A percentile compares a stretch with the other conserved stretches of the same genome.
These are phyloP conservation scores for Lojkania enalia DNA, from an alignment of 2,329 filamentous ascomycete genomes.

Conservation along the genomic window DNA sequence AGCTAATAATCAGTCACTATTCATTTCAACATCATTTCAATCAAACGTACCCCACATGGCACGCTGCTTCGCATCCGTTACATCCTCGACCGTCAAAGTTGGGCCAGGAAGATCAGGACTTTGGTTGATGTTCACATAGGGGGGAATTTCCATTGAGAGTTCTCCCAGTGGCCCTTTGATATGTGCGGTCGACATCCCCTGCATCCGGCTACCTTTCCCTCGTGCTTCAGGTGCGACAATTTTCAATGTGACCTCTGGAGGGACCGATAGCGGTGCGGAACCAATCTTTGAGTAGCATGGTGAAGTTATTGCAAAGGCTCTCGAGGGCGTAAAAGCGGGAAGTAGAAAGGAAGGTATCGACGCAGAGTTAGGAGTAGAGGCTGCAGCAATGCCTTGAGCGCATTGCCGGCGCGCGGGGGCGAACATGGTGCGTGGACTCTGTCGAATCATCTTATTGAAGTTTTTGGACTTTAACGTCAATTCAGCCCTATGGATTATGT, in stretches of 20 bases:
- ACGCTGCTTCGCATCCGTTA: constrained; percentile 71
- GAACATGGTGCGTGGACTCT: constrained; percentile 58
- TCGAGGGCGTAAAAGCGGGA: constrained; percentile 65
- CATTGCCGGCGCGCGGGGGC: constrained; percentile 62
- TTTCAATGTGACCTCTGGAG: constrained; percentile 66
- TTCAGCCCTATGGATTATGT: too few species aligned
- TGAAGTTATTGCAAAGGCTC: constrained; percentile 73
- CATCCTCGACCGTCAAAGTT: constrained; percentile 70
- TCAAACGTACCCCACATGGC: constrained; percentile 87
- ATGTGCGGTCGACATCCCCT: constrained; percentile 68
- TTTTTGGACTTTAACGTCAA: too few species aligned
- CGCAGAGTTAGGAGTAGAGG: constrained; percentile 47
- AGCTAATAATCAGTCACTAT: constrained; percentile 2
- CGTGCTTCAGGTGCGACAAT: constrained; percentile 66
- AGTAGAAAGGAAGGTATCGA: constrained; percentile 73
- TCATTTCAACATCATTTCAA: constrained; percentile 19
- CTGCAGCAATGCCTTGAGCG: constrained; percentile 56
- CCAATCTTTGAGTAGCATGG: constrained; percentile 80
- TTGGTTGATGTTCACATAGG: constrained; percentile 73
- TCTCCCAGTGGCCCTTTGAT: constrained; percentile 82
- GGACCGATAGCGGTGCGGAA: constrained; percentile 58
- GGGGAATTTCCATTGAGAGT: constrained; percentile 76
- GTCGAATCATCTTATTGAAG: too few species aligned
- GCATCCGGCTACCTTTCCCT: constrained; percentile 62
- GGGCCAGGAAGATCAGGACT: constrained; percentile 67